Evolutionary conservation across 2,329 filamentous ascomycete species (phyloP).

Genomic region (Paecilomyces sp.): DNA sequence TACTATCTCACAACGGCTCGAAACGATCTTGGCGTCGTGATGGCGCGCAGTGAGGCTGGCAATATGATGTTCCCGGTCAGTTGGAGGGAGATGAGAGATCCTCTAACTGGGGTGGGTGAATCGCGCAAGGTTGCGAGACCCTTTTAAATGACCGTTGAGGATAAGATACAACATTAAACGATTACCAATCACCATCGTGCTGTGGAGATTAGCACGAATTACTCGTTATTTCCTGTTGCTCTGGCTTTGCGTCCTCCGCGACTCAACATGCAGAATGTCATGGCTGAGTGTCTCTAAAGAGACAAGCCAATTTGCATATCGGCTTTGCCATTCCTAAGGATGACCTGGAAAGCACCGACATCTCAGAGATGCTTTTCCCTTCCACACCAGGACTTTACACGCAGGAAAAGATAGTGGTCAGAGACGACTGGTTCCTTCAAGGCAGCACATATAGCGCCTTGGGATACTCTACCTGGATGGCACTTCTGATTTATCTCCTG

Average conservation of each 20-base stretch:
- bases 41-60: slow-evolving; percentile 80
- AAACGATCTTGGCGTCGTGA: slow-evolving; percentile 88
- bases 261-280: neutral
- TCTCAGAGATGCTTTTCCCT: too few relatives aligned
- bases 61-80: slow-evolving; percentile 88
- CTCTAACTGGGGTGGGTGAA: slow-evolving; percentile 69
- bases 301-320: neutral
- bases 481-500: too few relatives aligned
- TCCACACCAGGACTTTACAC: too few relatives aligned
- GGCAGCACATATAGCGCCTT: too few relatives aligned
- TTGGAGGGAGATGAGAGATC: slow-evolving; percentile 92
- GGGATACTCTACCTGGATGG: too few relatives aligned
- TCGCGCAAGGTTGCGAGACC: slow-evolving; percentile 90
- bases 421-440: too few relatives aligned
- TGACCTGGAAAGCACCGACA: neutral
- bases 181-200: neutral
- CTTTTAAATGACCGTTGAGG: slow-evolving; percentile 46
- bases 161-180: slow-evolving; percentile 10
- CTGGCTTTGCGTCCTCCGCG: neutral
- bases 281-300: neutral
- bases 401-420: too few relatives aligned
- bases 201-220: neutral
- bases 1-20: slow-evolving; percentile 91
- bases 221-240: neutral
- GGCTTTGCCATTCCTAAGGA: neutral